Base-by-base conservation (phyloP, 1,284 basidiomycete species). In the Ceratobasidium sp. region DNA sequence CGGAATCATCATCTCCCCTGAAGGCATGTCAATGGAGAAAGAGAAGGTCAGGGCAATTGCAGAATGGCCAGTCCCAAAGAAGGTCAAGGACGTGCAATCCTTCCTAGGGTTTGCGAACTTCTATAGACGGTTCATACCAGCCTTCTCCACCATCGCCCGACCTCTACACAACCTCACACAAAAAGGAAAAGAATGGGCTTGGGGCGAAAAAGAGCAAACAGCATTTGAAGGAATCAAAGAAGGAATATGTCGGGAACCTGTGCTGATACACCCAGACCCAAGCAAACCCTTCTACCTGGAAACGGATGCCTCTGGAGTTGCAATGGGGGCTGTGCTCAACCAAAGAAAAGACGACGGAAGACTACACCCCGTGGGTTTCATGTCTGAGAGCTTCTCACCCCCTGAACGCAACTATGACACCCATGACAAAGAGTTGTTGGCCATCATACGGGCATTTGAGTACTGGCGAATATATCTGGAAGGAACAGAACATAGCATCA, bases 21-120 rank as follows among this genome's bases (percentile, higher is more conserved):
- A 80, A 1, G 78, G 80, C 6, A 75, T 86, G 13, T 28, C 44
- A 0, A 85, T 87, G 83, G 80, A 84, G 67, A 76, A 77, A 0
- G 75, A 69, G 1, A 87, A 87, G 76, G 73, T 87, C 0, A 32
- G 79, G 1, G 77, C 79, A 0, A 80, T 86, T 49, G 23, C 55
- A 0, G 70, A 78, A 6, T 87, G 85, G 85, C 82, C 81, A 0
- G 35, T 35, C 0, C 85, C 84, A 0, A 73, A 50, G 0, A 77
- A 67, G 1, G 74, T 82, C 18, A 76, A 77, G 43, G 77, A n/a
- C 83, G 83, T 73, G 1, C 77, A 78, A 64, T 41, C 47, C 1
- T 82, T 82, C 75, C 55, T 82, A 1, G 81, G 82, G 8, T 77
- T 83, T 30, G 76, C 77, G 1, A 79, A 80, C 73, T 81, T 79